Conservation (phyloP, 2,329 filamentous ascomycete genomes). For the Colletotrichum sojae region DNA sequence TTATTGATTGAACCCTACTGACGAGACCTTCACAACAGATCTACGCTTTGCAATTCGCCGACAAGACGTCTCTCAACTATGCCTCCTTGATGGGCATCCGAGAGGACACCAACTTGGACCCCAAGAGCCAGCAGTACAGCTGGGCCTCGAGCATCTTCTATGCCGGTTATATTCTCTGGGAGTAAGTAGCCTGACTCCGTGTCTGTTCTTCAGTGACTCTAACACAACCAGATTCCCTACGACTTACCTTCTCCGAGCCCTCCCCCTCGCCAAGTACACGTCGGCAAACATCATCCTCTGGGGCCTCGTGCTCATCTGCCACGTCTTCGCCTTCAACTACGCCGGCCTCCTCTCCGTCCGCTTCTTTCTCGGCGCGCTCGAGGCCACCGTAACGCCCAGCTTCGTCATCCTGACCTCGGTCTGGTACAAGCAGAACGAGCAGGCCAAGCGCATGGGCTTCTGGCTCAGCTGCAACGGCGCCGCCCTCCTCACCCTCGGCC, state of each 20-base stretch:
- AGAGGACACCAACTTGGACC: constrained; percentile 36
- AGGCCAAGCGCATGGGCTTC: constrained; percentile 47
- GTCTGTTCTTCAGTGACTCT: background rate
- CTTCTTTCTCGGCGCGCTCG: constrained; percentile 45
- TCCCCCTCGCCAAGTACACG: constrained; percentile 53
- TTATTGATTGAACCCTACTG: background rate
- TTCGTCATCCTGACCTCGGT: constrained; percentile 46
- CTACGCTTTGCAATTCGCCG: constrained; percentile 36
- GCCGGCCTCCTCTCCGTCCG: constrained; percentile 44
- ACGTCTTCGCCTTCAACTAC: constrained; percentile 43
- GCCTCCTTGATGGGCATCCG: constrained; percentile 41
- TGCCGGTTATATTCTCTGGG: constrained; percentile 43
- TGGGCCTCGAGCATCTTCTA: constrained; percentile 45
- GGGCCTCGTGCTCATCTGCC: constrained; percentile 51
- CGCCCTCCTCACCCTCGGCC: constrained; percentile 42
- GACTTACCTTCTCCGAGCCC: constrained; percentile 49
- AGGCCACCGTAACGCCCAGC: constrained; percentile 45
- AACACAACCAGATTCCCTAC: constrained; percentile 51
- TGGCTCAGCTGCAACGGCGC: constrained; percentile 45
- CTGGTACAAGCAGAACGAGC: constrained; percentile 51
- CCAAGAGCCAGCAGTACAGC: constrained; percentile 41
- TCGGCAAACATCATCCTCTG: constrained; percentile 56
- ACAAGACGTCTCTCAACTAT: constrained; percentile 38
- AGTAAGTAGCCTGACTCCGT: constrained; percentile 28
- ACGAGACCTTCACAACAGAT: constrained; percentile 1